Conservation (phyloP, 1,139 yeast species). For the Pneumocystis oryctolagi region DNA sequence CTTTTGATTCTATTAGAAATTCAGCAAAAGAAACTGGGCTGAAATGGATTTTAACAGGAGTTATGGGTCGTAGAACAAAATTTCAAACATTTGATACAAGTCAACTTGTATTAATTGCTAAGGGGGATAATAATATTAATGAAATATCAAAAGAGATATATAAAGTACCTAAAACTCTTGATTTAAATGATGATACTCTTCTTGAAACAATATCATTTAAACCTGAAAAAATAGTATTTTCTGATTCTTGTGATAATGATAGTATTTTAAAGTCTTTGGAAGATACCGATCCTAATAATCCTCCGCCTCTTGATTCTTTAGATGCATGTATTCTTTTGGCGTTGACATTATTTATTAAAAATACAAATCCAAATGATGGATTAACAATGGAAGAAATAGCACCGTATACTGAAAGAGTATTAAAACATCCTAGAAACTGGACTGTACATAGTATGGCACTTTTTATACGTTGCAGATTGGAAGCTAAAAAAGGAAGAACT, state of each 20-base stretch:
- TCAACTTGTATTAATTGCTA: constrained; percentile 63
- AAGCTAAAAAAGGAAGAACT: constrained; percentile 66
- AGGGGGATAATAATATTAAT: constrained; percentile 22
- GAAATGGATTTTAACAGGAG: constrained; percentile 62
- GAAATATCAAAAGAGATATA: constrained; percentile 23
- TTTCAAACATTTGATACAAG: constrained; percentile 59
- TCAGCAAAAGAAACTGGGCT: constrained; percentile 49
- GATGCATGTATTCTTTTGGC: constrained; percentile 63
- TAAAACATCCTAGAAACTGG: constrained; percentile 47
- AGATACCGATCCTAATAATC: constrained; percentile 60
- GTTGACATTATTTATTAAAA: constrained; percentile 48
- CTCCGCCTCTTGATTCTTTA: constrained; percentile 53
- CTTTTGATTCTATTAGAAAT: constrained; percentile 43
- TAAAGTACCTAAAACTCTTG: constrained; percentile 18
- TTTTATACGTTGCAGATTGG: constrained; percentile 80
- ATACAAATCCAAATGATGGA: constrained; percentile 27
- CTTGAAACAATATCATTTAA: constrained; percentile 46
- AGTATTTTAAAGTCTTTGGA: constrained; percentile 25
- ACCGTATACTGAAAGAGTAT: constrained; percentile 58
- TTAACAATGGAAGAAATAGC: constrained; percentile 68
- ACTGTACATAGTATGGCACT: constrained; percentile 64
- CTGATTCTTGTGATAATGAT: constrained; percentile 44
- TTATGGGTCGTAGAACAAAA: constrained; percentile 75
- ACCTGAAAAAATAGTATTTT: background rate
- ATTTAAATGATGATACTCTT: constrained; percentile 59